Percentiles rank a stretch among this genome's conserved stretches.
phyloP scores from a whole-genome alignment of 2,329 filamentous ascomycete genomes.

The Lomentospora prolificans region DNA sequence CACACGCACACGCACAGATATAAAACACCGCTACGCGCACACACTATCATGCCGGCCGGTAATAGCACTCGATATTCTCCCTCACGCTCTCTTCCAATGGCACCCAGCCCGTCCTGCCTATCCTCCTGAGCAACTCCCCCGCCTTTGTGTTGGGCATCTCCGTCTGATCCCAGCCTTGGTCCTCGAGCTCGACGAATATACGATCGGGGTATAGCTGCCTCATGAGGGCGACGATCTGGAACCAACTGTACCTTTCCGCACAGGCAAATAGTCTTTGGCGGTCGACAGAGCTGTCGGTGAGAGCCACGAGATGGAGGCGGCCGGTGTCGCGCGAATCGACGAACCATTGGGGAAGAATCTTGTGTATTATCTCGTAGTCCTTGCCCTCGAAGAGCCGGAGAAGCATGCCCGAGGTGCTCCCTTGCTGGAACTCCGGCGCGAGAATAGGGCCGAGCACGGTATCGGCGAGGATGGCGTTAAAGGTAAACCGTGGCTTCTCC shows the following conservation, averaged over 20 bases:
- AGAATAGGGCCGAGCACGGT: conserved; percentile 6
- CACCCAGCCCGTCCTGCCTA: neutral
- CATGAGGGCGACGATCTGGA: neutral
- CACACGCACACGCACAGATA: neutral
- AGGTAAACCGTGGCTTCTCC: conserved; percentile 1
- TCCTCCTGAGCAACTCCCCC: neutral
- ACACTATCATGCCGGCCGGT: neutral
- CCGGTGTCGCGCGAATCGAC: conserved; percentile 3
- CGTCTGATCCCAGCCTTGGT: neutral
- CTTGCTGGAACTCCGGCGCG: neutral
- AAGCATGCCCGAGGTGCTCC: conserved; percentile 4
- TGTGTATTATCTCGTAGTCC: conserved; percentile 1
- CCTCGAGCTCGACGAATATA: conserved; percentile 1
- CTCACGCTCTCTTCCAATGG: conserved; percentile 1
- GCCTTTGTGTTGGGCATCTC: neutral
- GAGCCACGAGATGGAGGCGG: neutral
- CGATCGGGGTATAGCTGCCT: neutral
- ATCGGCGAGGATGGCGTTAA: conserved; percentile 6
- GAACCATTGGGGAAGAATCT: conserved; percentile 5
- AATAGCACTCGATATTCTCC: neutral
- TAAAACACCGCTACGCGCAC: neutral
- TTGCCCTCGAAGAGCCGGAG: conserved; percentile 5
- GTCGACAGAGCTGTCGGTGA: neutral
- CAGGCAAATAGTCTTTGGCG: neutral
- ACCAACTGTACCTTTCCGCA: conserved; percentile 5